Percentiles rank a stretch among this genome's conserved stretches.
Conservation (phyloP, 129 eudicot genomes). For the Flaveria ramosissima region DNA sequence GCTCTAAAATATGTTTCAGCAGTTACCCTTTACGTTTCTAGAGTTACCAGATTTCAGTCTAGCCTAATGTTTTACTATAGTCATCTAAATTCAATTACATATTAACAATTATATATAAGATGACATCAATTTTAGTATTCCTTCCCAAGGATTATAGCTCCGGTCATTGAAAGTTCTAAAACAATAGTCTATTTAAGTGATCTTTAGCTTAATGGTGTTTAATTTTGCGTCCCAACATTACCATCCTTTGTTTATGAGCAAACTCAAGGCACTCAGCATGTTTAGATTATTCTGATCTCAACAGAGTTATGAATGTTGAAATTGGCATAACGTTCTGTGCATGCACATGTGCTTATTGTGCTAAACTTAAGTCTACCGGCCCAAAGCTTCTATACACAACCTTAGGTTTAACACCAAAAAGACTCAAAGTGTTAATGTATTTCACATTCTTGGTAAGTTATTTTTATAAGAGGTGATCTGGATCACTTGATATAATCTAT, state of each 20-base stretch:
- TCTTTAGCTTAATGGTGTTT: background rate
- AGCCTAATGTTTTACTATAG: too few species aligned
- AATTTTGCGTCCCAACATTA: background rate
- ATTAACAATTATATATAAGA: too few species aligned
- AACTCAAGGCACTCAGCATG: conserved; percentile 12
- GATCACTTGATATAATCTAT: background rate
- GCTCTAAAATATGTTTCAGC: too few species aligned
- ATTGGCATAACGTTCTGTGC: conserved; percentile 9
- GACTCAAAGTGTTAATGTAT: background rate
- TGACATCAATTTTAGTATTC: too few species aligned
- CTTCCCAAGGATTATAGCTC: background rate
- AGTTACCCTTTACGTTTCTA: too few species aligned
- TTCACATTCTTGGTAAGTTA: background rate
- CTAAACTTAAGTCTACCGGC: conserved; percentile 4
- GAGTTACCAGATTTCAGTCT: too few species aligned
- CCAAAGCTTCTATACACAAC: background rate
- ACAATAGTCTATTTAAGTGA: background rate
- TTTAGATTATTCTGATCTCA: background rate
- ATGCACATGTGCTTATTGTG: background rate
- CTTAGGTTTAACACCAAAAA: conserved; percentile 15
- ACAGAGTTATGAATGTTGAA: conserved; percentile 15
- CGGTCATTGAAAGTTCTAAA: background rate
- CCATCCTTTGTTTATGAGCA: background rate
- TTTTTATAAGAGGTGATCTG: background rate
- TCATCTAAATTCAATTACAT: too few species aligned